Percentiles rank a stretch among this genome's conserved stretches.
Evolutionary conservation across 2,329 filamentous ascomycete species (phyloP).

Genomic region (Cordyceps sp.): DNA sequence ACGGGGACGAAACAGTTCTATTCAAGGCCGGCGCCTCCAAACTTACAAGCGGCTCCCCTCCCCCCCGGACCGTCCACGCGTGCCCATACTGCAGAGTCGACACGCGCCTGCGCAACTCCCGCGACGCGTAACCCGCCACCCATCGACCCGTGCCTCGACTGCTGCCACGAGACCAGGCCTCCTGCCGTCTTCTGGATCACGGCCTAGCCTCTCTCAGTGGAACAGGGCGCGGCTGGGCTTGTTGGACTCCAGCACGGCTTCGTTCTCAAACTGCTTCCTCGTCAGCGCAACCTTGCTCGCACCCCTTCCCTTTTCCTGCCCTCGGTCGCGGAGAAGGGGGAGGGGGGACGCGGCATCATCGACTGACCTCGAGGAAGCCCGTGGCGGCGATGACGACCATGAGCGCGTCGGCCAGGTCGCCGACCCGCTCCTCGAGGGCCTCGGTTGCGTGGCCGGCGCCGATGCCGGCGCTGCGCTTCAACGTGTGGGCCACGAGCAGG

Average conservation of each 20-base stretch:
- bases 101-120: no score
- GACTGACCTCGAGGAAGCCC: conserved; percentile 67
- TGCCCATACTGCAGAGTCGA: no score
- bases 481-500: conserved; percentile 68
- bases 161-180: no score
- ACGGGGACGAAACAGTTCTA: no score
- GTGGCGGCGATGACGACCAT: conserved; percentile 71
- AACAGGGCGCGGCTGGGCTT: conserved; percentile 19
- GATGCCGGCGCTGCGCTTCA: conserved; percentile 78
- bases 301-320: no score
- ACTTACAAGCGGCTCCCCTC: no score
- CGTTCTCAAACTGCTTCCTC: conserved; percentile 21
- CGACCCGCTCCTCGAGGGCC: conserved; percentile 42
- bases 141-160: no score
- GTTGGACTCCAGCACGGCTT: conserved; percentile 16
- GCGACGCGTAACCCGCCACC: no score
- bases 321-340: neutral
- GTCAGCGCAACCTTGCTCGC: conserved; percentile 9
- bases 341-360: conserved; percentile 1
- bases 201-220: conserved; percentile 13
- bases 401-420: conserved; percentile 70
- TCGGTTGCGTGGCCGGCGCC: conserved; percentile 27
- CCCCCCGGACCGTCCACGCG: no score
- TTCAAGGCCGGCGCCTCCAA: no score
- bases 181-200: no score